Evolutionary conservation across 345 rosid genomes (phyloP).

Genomic region (Aquilaria sinensis): DNA sequence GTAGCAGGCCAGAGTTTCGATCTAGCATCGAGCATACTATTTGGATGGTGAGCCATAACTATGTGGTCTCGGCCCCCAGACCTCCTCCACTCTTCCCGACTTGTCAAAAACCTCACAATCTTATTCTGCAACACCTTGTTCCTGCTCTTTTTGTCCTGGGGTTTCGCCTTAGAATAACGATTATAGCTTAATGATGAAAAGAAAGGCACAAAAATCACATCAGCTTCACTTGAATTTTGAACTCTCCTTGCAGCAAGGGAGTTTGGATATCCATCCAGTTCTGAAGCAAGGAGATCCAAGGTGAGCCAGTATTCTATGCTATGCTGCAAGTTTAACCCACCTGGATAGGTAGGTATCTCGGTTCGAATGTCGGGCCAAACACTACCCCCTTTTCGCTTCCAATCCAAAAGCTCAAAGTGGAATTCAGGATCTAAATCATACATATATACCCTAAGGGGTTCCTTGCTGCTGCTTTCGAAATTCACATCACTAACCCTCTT

Average conservation of each 20-base stretch:
- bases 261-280: constrained; percentile 35
- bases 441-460: constrained; percentile 70
- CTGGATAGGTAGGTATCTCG: constrained; percentile 62
- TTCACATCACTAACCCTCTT: constrained; percentile 12
- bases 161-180: constrained; percentile 56
- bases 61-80: constrained; percentile 79
- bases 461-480: constrained; percentile 13
- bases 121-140: constrained; percentile 66
- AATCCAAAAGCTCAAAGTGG: constrained; percentile 74
- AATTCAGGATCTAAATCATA: constrained; percentile 84
- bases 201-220: constrained; percentile 76
- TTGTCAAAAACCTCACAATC: constrained; percentile 47
- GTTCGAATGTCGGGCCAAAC: constrained; percentile 79
- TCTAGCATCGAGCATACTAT: constrained; percentile 79
- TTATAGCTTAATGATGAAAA: constrained; percentile 90
- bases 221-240: constrained; percentile 76
- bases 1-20: constrained; percentile 71
- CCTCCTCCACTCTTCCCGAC: constrained; percentile 68
- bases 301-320: constrained; percentile 96
- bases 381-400: constrained; percentile 46
- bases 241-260: constrained; percentile 63
- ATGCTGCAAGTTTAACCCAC: constrained; percentile 93
- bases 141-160: constrained; percentile 52
- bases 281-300: constrained; percentile 77
- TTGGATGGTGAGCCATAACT: constrained; percentile 91